These are phyloP conservation scores for Zygotorulaspora chibaensis DNA, from an alignment of 805 yeast species.

Conservation along the genomic window DNA sequence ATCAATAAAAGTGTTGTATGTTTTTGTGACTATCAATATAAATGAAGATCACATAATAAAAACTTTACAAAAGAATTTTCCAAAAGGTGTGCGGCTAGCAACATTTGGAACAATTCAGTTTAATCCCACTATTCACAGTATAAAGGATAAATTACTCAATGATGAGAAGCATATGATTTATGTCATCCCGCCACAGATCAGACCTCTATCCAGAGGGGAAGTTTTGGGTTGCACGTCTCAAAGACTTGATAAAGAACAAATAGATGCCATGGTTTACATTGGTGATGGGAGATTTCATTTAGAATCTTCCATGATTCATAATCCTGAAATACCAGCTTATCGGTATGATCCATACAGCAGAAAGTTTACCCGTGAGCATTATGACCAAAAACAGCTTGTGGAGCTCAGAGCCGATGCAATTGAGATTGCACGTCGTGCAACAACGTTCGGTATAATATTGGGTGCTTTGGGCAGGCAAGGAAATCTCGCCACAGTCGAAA, in stretches of 20 bases:
- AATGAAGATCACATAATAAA: constrained; percentile 78
- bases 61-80: constrained; percentile 70
- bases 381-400: constrained; percentile 81
- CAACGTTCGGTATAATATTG: constrained; percentile 74
- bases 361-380: constrained; percentile 82
- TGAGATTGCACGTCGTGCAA: constrained; percentile 50
- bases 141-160: constrained; percentile 54
- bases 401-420: constrained; percentile 72
- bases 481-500: constrained; percentile 66
- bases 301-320: constrained; percentile 95
- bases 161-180: constrained; percentile 47
- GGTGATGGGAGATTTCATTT: constrained; percentile 97
- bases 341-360: constrained; percentile 94
- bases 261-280: constrained; percentile 79
- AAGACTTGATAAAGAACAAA: constrained; percentile 56
- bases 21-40: constrained; percentile 88
- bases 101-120: constrained; percentile 95
- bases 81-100: constrained; percentile 62
- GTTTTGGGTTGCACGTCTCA: constrained; percentile 96
- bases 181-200: constrained; percentile 81
- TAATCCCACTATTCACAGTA: constrained; percentile 86
- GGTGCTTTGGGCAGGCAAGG: constrained; percentile 98
- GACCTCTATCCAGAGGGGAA: constrained; percentile 92
- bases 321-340: constrained; percentile 86
- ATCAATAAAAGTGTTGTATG: constrained; percentile 83